Base-by-base conservation (phyloP, 2,329 filamentous ascomycete genomes). In the Talaromyces pinophilus region DNA sequence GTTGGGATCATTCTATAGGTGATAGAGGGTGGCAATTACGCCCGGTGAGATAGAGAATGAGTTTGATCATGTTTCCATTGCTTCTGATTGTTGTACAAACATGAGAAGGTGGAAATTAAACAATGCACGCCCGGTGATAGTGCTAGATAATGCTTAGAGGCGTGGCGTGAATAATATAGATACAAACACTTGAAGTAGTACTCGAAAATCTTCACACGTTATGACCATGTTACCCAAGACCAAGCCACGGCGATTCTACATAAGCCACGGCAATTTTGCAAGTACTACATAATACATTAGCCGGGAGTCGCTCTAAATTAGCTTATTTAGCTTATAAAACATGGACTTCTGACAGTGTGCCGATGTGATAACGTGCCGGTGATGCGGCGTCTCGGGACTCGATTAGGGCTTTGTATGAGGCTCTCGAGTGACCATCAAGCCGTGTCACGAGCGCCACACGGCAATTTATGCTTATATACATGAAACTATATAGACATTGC, bases 391-490 rank as follows among this genome's bases (percentile, higher is more conserved):
- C 57, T 60, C 57, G 57, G 57, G 57, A 60, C 57, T 60, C 33
- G n/a, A 57, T 57, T 57, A 57, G 54, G 54, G 54, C 54, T 57
- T 55, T 57, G 54, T 33, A 54, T 60, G 40, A 60, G 38, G 40
- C 57, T 52, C 48, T 52, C 48, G 48, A 52, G 25, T 42, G 57
- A 42, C 38, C 35, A 60, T 46, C 35, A 11, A 28, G 38, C 40
- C 57, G 40, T 33, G 57, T 60, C 57, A 60, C 38, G 28, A 57
- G 54, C 54, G 54, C 54, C 54, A 57, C 54, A 25, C 54, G 33
- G 33, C 33, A 38, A 22, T 40, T 55, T 38, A 57, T 57, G 61
- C 61, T 63, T 63, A 63, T 63, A 63, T 55, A 63, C 48, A 63
- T 55, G 22, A 38, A 44, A 54, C 28, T 55, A 63, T 40, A 63